Conservation (phyloP, 306 rosid species). For the Prunus kanzakura region DNA sequence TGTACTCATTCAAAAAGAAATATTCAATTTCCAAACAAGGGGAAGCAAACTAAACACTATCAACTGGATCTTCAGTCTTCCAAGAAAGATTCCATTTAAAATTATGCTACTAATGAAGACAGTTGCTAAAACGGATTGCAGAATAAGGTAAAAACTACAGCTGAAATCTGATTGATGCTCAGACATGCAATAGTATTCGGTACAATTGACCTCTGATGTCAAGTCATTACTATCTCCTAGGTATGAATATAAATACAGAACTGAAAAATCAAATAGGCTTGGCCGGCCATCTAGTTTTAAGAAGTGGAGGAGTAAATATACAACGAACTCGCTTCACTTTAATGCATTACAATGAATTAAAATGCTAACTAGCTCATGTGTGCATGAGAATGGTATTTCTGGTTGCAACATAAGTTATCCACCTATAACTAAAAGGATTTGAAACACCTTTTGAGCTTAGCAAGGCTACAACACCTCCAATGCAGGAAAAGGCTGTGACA, state of each 20-base stretch:
- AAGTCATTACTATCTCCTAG: neutral
- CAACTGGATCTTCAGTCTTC: neutral
- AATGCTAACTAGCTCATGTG: neutral
- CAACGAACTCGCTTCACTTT: neutral
- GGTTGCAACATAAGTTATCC: neutral
- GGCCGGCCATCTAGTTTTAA: neutral
- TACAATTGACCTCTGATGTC: neutral
- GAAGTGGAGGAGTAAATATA: neutral
- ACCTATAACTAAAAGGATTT: neutral
- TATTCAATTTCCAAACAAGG: neutral
- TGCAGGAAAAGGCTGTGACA: neutral
- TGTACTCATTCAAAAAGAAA: slow-evolving; percentile 35
- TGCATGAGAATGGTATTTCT: neutral
- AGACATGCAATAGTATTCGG: neutral
- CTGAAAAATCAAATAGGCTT: neutral
- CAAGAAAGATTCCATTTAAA: neutral
- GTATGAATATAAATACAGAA: neutral
- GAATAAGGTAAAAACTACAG: neutral
- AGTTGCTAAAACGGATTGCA: neutral
- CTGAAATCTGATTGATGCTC: neutral
- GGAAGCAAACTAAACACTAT: neutral
- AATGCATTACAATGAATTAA: neutral
- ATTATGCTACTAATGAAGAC: neutral
- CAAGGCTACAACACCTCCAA: neutral
- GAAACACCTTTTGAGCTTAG: neutral